Evolutionary conservation across 352 stramenopile genomes (phyloP).

Genomic region (Achlya hypogyna): DNA sequence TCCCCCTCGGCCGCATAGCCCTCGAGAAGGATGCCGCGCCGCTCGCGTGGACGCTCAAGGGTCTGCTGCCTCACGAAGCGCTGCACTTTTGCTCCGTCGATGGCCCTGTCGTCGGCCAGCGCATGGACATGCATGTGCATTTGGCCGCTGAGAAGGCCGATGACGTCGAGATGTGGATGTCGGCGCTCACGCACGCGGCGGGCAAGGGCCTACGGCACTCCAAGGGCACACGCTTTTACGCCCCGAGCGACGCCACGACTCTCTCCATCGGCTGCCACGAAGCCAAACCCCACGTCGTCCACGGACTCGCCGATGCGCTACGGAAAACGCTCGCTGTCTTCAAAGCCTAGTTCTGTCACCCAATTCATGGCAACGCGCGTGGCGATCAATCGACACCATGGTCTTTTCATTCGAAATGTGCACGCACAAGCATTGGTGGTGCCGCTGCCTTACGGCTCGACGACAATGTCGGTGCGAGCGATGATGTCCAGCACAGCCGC

Average conservation of each 20-base stretch:
- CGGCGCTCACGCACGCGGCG: conserved; percentile 67
- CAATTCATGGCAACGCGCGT: too few species aligned
- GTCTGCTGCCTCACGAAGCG: conserved; percentile 32
- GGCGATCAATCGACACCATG: too few species aligned
- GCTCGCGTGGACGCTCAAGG: conserved; percentile 25
- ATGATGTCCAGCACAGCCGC: conserved; percentile 10
- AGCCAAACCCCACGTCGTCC: conserved; percentile 71
- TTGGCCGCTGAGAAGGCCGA: conserved; percentile 50
- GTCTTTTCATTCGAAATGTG: too few species aligned
- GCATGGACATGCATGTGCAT: conserved; percentile 70
- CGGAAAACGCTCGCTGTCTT: conserved; percentile 81
- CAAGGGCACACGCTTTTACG: conserved; percentile 73
- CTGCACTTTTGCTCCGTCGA: conserved; percentile 75
- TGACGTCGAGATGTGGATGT: conserved; percentile 86
- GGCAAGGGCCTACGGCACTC: conserved; percentile 75
- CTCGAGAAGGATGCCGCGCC: conserved; percentile 55
- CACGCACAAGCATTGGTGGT: too few species aligned
- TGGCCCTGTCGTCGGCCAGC: conserved; percentile 69
- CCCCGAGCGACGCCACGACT: conserved; percentile 66
- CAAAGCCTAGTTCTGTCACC: neutral
- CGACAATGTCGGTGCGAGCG: neutral
- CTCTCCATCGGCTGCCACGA: conserved; percentile 71
- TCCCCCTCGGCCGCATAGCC: conserved; percentile 65
- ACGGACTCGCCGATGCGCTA: conserved; percentile 56
- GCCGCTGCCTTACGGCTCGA: too few species aligned